Evolutionary conservation across 441 rosid species (phyloP).

Genomic region (Breynia disticha): DNA sequence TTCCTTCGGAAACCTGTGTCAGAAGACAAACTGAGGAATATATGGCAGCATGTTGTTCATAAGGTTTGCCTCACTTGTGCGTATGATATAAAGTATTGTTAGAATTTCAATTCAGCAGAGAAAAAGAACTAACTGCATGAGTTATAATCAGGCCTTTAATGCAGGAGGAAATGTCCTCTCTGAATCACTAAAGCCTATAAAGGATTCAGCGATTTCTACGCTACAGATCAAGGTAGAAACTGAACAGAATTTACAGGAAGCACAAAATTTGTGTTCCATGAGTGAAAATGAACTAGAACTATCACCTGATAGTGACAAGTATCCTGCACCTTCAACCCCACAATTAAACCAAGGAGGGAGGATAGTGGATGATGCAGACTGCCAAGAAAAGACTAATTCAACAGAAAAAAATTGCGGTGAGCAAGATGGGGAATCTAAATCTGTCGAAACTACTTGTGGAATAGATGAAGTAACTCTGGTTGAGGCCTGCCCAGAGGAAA

Average conservation of each 20-base stretch:
- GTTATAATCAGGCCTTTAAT: constrained; percentile 61
- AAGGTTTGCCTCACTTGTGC: constrained; percentile 27
- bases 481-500: constrained; percentile 19
- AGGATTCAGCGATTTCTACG: constrained; percentile 58
- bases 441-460: constrained; percentile 66
- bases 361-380: constrained; percentile 54
- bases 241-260: constrained; percentile 13
- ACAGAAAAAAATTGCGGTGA: constrained; percentile 52
- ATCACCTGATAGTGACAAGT: constrained; percentile 35
- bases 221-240: constrained; percentile 29
- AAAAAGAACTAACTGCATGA: neutral
- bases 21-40: constrained; percentile 67
- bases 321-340: constrained; percentile 85
- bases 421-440: constrained; percentile 76
- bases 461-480: constrained; percentile 24
- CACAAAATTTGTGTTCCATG: constrained; percentile 17
- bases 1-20: constrained; percentile 82
- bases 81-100: constrained; percentile 10
- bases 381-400: constrained; percentile 54
- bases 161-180: constrained; percentile 40
- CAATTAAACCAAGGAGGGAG: constrained; percentile 52
- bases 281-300: constrained; percentile 29
- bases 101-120: constrained; percentile 5
- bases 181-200: constrained; percentile 56
- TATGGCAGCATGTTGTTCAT: constrained; percentile 98